Conservation (phyloP, 257 asterid species). For the Fraxinus pennsylvanica region DNA sequence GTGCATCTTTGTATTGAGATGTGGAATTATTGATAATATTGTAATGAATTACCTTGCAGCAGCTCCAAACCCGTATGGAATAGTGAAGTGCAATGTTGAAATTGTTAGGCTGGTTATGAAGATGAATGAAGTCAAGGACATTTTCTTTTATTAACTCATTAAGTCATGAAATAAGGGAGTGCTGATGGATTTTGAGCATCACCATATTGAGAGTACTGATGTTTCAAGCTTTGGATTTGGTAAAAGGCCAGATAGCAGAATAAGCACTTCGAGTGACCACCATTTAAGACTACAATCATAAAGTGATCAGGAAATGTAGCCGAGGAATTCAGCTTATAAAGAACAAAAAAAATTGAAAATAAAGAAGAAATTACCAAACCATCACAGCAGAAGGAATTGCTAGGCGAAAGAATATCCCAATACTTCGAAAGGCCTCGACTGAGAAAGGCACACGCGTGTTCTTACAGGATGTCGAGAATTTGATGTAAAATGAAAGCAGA, state of each 20-base stretch:
- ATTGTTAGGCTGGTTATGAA: conserved; percentile 53
- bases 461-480: conserved; percentile 42
- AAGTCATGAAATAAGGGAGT: background rate
- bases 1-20: background rate
- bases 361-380: conserved; percentile 53
- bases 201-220: conserved; percentile 69
- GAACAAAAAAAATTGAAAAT: background rate
- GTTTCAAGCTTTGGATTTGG: conserved; percentile 71
- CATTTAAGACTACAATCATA: conserved; percentile 54
- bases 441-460: conserved; percentile 41
- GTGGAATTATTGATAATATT: background rate
- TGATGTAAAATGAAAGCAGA: conserved; percentile 46
- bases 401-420: conserved; percentile 47
- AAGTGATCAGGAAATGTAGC: background rate
- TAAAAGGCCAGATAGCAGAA: conserved; percentile 57
- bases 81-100: conserved; percentile 51
- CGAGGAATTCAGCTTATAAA: background rate
- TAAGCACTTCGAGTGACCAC: conserved; percentile 67
- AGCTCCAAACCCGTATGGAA: conserved; percentile 58
- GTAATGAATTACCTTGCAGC: conserved; percentile 48
- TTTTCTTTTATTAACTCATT: background rate
- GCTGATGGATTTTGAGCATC: background rate
- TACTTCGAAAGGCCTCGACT: conserved; percentile 40
- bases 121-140: background rate
- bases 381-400: conserved; percentile 67